Evolutionary conservation across 768 basidiomycete species (phyloP).

Genomic region (Neoboletus subvelutipes): DNA sequence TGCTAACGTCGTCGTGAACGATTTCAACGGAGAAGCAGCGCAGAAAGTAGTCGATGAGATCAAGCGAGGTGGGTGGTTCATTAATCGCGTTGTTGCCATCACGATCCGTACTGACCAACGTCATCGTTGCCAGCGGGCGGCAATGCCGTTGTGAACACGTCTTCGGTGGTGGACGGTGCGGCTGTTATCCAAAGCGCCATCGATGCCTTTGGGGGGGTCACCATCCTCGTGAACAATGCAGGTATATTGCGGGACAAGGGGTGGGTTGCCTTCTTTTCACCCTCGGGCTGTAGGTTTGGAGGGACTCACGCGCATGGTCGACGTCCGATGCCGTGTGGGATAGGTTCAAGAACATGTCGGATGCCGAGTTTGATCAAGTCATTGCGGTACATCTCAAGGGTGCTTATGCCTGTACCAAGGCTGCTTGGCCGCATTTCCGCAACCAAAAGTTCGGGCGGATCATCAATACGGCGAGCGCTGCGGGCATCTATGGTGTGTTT

Average conservation of each 20-base stretch:
- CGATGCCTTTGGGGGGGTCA: constrained; percentile 78
- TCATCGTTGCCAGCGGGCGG: constrained; percentile 64
- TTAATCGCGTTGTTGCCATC: background rate
- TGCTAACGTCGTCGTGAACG: constrained; percentile 94
- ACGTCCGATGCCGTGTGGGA: background rate
- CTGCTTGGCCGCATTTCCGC: constrained; percentile 94
- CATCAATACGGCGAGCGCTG: constrained; percentile 92
- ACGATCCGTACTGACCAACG: background rate
- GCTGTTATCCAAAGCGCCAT: constrained; percentile 86
- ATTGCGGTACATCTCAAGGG: constrained; percentile 92
- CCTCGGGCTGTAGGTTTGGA: background rate
- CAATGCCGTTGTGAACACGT: constrained; percentile 82
- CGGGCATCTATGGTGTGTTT: constrained; percentile 81
- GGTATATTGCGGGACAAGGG: constrained; percentile 84
- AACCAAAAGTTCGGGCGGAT: constrained; percentile 94
- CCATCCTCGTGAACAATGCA: constrained; percentile 95
- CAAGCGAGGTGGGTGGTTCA: constrained; percentile 53
- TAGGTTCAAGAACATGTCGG: constrained; percentile 97
- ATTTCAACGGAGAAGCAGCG: constrained; percentile 84
- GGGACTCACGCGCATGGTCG: background rate
- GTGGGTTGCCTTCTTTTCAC: constrained; percentile 36
- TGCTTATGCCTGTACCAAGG: constrained; percentile 88
- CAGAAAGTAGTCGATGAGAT: constrained; percentile 94
- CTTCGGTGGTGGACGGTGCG: constrained; percentile 82
- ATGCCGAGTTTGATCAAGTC: constrained; percentile 90